Conservation (phyloP, 2,329 filamentous ascomycete genomes). For the Talaromyces islandicus region DNA sequence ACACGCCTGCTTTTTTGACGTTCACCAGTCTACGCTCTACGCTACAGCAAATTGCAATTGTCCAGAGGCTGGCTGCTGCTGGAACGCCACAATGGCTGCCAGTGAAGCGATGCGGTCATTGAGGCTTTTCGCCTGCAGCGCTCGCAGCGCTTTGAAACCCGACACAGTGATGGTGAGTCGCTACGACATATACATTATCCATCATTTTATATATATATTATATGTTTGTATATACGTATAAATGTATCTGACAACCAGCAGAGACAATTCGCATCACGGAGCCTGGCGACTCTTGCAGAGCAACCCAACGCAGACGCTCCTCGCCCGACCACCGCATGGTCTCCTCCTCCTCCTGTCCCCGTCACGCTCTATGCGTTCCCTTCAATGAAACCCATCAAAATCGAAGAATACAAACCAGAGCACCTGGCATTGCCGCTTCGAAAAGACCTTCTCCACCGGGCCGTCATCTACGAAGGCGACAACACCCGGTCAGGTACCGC, state of each 20-base stretch:
- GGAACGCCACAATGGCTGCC: conserved; percentile 27
- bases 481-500: conserved; percentile 81
- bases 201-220: background rate
- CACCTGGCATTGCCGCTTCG: conserved; percentile 84
- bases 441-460: conserved; percentile 85
- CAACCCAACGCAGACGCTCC: conserved; percentile 13
- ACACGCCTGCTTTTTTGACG: background rate
- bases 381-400: conserved; percentile 71
- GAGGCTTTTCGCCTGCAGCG: conserved; percentile 33
- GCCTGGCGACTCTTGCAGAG: conserved; percentile 42
- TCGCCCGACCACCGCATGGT: conserved; percentile 27
- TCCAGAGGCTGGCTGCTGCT: background rate
- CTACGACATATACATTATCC: background rate
- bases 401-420: conserved; percentile 71
- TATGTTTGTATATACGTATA: background rate
- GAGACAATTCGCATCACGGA: conserved; percentile 26
- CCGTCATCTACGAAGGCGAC: conserved; percentile 89
- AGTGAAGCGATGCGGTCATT: conserved; percentile 30
- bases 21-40: background rate
- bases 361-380: conserved; percentile 90
- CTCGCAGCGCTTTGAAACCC: conserved; percentile 27
- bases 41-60: background rate
- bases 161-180: conserved; percentile 31
- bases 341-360: conserved; percentile 56
- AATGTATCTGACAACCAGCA: conserved; percentile 32